phyloP scores from a whole-genome alignment of 2,329 filamentous ascomycete species.

The Zasmidium citrigriseum region DNA sequence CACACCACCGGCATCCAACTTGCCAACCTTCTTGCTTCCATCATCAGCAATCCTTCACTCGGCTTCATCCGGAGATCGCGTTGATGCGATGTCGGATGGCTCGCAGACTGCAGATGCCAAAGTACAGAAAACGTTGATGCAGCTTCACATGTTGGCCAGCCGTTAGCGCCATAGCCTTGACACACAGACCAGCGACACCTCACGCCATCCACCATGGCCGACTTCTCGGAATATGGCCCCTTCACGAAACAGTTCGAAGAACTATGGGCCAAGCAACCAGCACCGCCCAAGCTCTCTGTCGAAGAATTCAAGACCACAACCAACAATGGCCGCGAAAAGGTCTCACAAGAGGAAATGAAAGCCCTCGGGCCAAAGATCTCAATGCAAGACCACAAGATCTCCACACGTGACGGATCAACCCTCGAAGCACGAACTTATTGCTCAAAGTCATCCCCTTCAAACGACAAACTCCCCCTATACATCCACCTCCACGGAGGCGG shows the following conservation, averaged over 20 bases:
- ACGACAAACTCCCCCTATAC: conserved; percentile 43
- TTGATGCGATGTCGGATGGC: not conserved
- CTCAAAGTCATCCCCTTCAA: conserved; percentile 34
- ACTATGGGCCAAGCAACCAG: conserved; percentile 15
- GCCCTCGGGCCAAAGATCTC: conserved; percentile 5
- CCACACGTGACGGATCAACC: conserved; percentile 47
- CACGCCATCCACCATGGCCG: not conserved
- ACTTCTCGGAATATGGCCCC: conserved; percentile 24
- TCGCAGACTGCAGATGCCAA: too few relatives aligned
- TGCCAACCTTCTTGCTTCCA: too few relatives aligned
- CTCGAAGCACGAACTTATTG: conserved; percentile 53
- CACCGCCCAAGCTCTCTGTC: conserved; percentile 9
- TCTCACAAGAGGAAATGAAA: conserved; percentile 13
- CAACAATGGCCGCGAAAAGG: conserved; percentile 18
- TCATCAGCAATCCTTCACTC: too few relatives aligned
- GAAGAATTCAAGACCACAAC: conserved; percentile 16
- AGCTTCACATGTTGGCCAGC: not conserved
- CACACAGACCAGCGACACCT: too few relatives aligned
- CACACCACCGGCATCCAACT: not conserved
- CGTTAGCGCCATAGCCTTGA: not conserved
- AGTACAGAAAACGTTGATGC: not conserved
- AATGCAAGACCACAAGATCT: conserved; percentile 31
- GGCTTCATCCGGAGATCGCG: too few relatives aligned
- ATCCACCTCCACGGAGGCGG: conserved; percentile 59
- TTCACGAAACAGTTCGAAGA: conserved; percentile 16